Percentiles rank a stretch among this genome's conserved stretches.
These are phyloP conservation scores for Pneumocystis murina DNA, from an alignment of 1,139 yeast genomes.

Conservation along the genomic window DNA sequence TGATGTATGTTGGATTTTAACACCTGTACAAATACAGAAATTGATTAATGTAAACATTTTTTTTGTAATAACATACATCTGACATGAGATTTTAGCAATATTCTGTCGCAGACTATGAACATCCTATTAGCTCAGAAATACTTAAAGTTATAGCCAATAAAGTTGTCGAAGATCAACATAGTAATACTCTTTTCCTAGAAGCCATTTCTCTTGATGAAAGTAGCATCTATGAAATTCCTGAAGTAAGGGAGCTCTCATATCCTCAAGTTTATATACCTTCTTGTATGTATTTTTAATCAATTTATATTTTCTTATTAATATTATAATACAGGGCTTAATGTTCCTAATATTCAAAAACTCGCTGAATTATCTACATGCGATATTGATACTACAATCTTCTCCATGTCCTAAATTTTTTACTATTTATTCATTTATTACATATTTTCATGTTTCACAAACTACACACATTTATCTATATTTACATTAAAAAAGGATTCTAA, in stretches of 20 bases:
- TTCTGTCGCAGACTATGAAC: slow-evolving; percentile 86
- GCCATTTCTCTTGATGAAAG: slow-evolving; percentile 45
- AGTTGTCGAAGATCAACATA: slow-evolving; percentile 42
- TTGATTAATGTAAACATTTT: slow-evolving; percentile 37
- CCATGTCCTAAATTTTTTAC: neutral
- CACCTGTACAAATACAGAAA: slow-evolving; percentile 88
- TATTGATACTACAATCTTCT: neutral
- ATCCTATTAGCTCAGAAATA: slow-evolving; percentile 77
- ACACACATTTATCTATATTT: no score
- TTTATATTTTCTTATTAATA: slow-evolving; percentile 36
- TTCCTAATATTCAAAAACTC: neutral
- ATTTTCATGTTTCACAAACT: neutral
- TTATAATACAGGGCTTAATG: slow-evolving; percentile 1
- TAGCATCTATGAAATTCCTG: slow-evolving; percentile 79
- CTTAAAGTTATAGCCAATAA: slow-evolving; percentile 70
- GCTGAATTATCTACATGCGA: neutral
- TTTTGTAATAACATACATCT: neutral
- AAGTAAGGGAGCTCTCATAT: slow-evolving; percentile 69
- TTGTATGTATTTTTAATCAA: slow-evolving; percentile 19
- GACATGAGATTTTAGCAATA: slow-evolving; percentile 34
- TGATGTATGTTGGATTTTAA: slow-evolving; percentile 87
- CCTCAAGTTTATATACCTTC: slow-evolving; percentile 96
- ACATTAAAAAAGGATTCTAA: no score
- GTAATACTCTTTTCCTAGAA: slow-evolving; percentile 32
- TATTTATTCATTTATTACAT: neutral